A percentile compares a stretch with the other conserved stretches of the same genome.
Conservation (phyloP, 192 early-diverging fungal genomes). For the Backusella sp. region DNA sequence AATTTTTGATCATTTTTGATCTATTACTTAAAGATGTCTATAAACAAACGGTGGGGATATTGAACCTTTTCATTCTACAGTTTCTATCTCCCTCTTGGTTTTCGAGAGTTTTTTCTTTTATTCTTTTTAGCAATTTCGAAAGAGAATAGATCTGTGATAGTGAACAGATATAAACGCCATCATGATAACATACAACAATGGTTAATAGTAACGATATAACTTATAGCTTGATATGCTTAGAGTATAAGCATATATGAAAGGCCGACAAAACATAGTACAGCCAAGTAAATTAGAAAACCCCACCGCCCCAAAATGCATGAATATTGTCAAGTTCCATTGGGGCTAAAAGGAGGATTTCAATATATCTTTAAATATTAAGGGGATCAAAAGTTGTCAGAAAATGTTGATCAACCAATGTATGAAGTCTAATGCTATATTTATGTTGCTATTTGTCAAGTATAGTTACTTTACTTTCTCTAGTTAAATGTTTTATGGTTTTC, state of each 20-base stretch:
- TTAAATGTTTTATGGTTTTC: not conserved
- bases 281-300: not conserved
- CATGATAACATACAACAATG: not conserved
- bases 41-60: not conserved
- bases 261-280: not conserved
- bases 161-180: not conserved
- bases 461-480: not conserved
- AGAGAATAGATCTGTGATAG: not conserved
- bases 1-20: not conserved
- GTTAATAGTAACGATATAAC: not conserved
- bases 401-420: not conserved
- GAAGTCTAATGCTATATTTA: no score
- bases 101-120: not conserved
- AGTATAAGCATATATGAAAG: not conserved
- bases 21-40: constrained; percentile 9
- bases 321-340: not conserved
- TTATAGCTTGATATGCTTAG: not conserved
- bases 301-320: not conserved
- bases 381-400: not conserved
- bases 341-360: not conserved
- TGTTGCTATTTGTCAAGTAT: no score
- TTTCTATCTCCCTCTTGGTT: not conserved
- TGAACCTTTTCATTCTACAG: not conserved
- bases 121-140: not conserved
- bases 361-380: not conserved